Base-by-base conservation (phyloP, 352 stramenopile species). In the Porosira glacialis region DNA sequence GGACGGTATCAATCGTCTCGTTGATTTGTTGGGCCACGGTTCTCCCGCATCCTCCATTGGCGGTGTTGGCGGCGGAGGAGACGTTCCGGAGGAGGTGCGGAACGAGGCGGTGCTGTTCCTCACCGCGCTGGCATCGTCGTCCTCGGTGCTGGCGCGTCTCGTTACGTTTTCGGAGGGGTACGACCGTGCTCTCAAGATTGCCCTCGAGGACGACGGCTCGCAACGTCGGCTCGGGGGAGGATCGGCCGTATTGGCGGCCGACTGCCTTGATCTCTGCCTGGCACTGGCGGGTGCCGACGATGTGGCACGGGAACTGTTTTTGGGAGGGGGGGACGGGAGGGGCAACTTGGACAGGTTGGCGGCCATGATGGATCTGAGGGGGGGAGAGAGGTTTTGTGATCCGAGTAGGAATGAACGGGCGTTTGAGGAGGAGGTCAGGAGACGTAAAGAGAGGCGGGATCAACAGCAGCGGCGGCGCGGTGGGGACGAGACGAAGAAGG, bases 141-240 rank as follows among this genome's bases (percentile, higher is more conserved):
- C 61, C 7, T 67, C 81, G 5, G 44, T 78, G 2, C 64, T 85
- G 28, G 70, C 76, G 21, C 77, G 86, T 45, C 59, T 89, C 28
- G 84, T 84, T 41, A 78, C 85, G 0, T 91, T 91, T 62, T 75
- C 63, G 0, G 80, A 89, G 62, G 68, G 84, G 3, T 85, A 80
- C 38, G 69, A 70, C 15, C 73, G 73, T 15, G 57, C 67, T 28
- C 59, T 81, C 3, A 76, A 80, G 60, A 62, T 89, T 17, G 55
- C 80, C 6, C 33, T 85, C 52, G 60, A 85, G 36, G 65, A n/a
- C n/a, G n/a, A n/a, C n/a, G n/a, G n/a, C n/a, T n/a, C n/a, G n/a
- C n/a, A n/a, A n/a, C n/a, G n/a, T n/a, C n/a, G n/a, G n/a, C n/a
- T n/a, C n/a, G n/a, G n/a, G n/a, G n/a, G n/a, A n/a, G n/a, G n/a